Conservation (phyloP, 306 rosid species). For the Cucumis hystrix region DNA sequence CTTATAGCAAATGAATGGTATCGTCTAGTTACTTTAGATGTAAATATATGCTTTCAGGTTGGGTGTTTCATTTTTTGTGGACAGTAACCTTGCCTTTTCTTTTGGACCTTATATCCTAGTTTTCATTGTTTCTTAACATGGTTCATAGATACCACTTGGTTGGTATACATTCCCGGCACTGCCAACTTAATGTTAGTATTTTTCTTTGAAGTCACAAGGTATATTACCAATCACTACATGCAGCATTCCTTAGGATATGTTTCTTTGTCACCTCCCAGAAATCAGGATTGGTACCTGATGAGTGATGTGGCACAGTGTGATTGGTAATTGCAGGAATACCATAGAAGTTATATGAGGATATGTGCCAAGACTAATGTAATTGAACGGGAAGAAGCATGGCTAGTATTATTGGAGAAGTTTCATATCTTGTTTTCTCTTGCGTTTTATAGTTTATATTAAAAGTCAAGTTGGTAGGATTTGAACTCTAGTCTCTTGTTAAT, state of each 20-base stretch:
- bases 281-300: constrained; percentile 14
- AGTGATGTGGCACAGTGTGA: constrained; percentile 23
- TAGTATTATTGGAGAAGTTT: constrained; percentile 12
- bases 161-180: constrained; percentile 11
- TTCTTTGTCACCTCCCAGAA: constrained; percentile 14
- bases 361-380: constrained; percentile 15
- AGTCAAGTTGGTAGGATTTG: constrained; percentile 9
- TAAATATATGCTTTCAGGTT: not conserved
- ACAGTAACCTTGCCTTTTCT: not conserved
- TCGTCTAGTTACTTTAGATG: not conserved
- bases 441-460: not conserved
- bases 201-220: not conserved
- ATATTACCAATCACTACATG: constrained; percentile 20
- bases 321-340: constrained; percentile 28
- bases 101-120: not conserved
- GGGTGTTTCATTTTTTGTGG: not conserved
- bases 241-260: constrained; percentile 16
- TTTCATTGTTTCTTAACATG: not conserved
- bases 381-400: constrained; percentile 20
- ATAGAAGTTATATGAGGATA: constrained; percentile 17
- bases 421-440: not conserved
- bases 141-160: not conserved
- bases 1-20: not conserved
- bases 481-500: not conserved
- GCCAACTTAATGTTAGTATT: not conserved